These are phyloP conservation scores for Kluyveromyces wickerhamii DNA, from an alignment of 805 yeast species.

Conservation along the genomic window DNA sequence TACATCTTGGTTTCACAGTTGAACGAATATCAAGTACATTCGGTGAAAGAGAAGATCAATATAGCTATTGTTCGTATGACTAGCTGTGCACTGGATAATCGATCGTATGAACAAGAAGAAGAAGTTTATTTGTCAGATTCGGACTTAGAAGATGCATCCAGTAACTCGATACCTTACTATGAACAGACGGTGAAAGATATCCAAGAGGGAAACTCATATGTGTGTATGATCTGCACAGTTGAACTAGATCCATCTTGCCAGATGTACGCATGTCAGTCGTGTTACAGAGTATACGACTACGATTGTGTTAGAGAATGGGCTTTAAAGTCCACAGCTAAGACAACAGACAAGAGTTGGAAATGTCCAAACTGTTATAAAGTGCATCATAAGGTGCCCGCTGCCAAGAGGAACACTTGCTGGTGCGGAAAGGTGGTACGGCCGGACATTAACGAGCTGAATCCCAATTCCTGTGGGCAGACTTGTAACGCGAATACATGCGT, in stretches of 20 bases:
- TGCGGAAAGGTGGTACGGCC: constrained; percentile 77
- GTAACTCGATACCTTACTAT: constrained; percentile 22
- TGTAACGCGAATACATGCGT: constrained; percentile 59
- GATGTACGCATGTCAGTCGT: constrained; percentile 72
- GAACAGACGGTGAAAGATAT: constrained; percentile 28
- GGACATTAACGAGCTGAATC: constrained; percentile 44
- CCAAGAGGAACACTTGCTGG: constrained; percentile 58
- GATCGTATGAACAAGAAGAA: no score
- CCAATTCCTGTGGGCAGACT: constrained; percentile 85
- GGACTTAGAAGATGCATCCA: constrained; percentile 9
- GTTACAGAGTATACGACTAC: constrained; percentile 79
- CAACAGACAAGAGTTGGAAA: constrained; percentile 58
- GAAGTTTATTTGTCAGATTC: no score
- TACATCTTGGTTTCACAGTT: no score
- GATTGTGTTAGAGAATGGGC: constrained; percentile 89
- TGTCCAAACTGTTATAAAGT: constrained; percentile 63
- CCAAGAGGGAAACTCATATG: constrained; percentile 50
- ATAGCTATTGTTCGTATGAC: no score
- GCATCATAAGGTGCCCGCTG: constrained; percentile 45
- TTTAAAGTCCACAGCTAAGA: constrained; percentile 58
- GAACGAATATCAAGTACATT: no score
- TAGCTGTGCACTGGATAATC: no score
- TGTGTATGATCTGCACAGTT: constrained; percentile 83
- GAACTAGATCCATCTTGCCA: constrained; percentile 59
- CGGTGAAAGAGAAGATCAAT: no score